Conservation (phyloP, 163 green algal species). For the Scenedesmus sp. region DNA sequence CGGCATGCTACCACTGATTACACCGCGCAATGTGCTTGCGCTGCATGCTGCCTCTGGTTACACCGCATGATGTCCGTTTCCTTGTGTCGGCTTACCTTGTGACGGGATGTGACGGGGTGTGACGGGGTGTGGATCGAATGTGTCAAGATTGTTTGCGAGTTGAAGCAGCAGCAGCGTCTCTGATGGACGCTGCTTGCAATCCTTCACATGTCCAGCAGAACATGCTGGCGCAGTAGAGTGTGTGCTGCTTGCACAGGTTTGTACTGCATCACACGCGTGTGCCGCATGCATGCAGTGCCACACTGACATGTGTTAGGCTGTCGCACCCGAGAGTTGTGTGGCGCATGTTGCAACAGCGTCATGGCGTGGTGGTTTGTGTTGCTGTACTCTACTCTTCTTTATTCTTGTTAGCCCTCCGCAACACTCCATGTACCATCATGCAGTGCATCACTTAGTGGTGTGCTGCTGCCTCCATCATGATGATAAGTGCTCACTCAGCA, state of each 20-base stretch:
- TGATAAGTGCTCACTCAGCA: too few species aligned
- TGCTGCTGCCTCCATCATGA: too few species aligned
- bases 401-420: too few species aligned
- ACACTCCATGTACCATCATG: too few species aligned
- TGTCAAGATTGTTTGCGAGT: neutral
- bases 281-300: too few species aligned
- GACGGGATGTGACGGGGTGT: neutral
- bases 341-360: conserved; percentile 35
- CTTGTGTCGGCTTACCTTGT: neutral
- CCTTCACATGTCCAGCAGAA: neutral
- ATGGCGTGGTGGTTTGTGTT: conserved; percentile 11
- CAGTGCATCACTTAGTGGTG: too few species aligned
- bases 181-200: neutral
- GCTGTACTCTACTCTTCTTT: too few species aligned
- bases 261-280: neutral
- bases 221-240: neutral
- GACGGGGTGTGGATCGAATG: neutral
- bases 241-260: neutral
- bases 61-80: too few species aligned
- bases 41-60: too few species aligned
- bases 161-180: neutral
- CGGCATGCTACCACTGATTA: too few species aligned
- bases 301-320: too few species aligned
- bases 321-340: conserved; percentile 2
- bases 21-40: too few species aligned